A percentile compares a stretch with the other conserved stretches of the same genome.
These are phyloP conservation scores for Gnomoniopsis smithogilvyi DNA, from an alignment of 2,329 filamentous ascomycete genomes.

Conservation along the genomic window DNA sequence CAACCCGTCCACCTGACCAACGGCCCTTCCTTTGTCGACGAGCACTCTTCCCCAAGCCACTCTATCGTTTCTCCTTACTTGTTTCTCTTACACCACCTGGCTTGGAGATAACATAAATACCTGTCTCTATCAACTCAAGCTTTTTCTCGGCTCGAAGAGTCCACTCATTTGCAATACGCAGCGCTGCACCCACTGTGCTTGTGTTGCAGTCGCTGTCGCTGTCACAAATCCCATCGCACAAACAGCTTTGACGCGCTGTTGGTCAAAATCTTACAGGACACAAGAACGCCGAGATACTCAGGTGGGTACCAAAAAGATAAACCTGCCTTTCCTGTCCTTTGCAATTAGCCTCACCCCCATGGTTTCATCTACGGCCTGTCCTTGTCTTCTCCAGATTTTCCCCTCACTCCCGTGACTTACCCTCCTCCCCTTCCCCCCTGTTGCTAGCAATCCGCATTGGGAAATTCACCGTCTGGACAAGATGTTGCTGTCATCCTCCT, in stretches of 20 bases:
- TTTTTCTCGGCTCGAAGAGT: no score
- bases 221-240: not conserved
- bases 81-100: not conserved
- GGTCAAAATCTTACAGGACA: not conserved
- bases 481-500: no score
- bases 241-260: not conserved
- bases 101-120: not conserved
- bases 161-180: not conserved
- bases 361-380: not conserved
- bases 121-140: not conserved
- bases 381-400: not conserved
- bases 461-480: not conserved
- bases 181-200: conserved; percentile 3
- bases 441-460: not conserved
- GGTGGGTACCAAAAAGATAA: not conserved
- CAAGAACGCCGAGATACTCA: not conserved
- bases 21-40: no score
- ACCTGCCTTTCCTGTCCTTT: not conserved
- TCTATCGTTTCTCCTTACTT: no score
- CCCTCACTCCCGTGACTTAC: not conserved
- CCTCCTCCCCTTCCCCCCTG: not conserved
- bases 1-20: not conserved
- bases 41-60: no score
- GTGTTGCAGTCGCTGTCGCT: not conserved
- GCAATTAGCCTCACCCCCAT: not conserved